These are phyloP conservation scores for Dactylellina drechsleri DNA, from an alignment of 2,329 filamentous ascomycete species.

Conservation along the genomic window DNA sequence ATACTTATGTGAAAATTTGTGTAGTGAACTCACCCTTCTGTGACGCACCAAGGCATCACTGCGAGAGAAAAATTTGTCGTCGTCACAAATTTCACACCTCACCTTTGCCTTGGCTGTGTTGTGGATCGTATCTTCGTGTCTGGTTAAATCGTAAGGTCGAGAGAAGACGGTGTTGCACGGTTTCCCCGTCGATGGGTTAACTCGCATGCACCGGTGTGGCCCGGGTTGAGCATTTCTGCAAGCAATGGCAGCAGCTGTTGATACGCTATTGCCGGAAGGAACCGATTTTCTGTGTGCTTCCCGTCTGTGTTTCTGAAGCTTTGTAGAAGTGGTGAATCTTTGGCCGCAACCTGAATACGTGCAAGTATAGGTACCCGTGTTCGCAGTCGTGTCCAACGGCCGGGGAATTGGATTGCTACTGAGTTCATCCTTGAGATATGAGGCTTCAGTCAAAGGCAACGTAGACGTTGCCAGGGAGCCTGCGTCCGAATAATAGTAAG, in stretches of 20 bases:
- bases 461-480: constrained; percentile 20
- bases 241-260: constrained; percentile 67
- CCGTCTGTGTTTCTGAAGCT: constrained; percentile 93
- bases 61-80: constrained; percentile 96
- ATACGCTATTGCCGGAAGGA: constrained; percentile 64
- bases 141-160: constrained; percentile 91
- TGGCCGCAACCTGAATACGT: constrained; percentile 90
- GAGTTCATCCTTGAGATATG: constrained; percentile 48
- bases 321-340: constrained; percentile 85
- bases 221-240: constrained; percentile 86
- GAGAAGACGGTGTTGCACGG: constrained; percentile 95
- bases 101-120: constrained; percentile 95
- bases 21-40: constrained; percentile 66
- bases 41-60: constrained; percentile 94
- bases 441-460: constrained; percentile 25
- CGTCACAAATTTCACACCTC: constrained; percentile 87
- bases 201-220: constrained; percentile 89
- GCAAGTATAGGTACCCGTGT: constrained; percentile 92
- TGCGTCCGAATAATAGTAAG: constrained; percentile 47
- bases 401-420: constrained; percentile 24
- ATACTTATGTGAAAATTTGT: constrained; percentile 18
- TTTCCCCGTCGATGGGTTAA: constrained; percentile 94
- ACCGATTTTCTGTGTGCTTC: constrained; percentile 86
- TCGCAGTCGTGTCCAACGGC: constrained; percentile 66
- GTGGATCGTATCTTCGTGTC: constrained; percentile 97